Evolutionary conservation across 2,329 filamentous ascomycete genomes (phyloP).

Genomic region (Nemania sp.): DNA sequence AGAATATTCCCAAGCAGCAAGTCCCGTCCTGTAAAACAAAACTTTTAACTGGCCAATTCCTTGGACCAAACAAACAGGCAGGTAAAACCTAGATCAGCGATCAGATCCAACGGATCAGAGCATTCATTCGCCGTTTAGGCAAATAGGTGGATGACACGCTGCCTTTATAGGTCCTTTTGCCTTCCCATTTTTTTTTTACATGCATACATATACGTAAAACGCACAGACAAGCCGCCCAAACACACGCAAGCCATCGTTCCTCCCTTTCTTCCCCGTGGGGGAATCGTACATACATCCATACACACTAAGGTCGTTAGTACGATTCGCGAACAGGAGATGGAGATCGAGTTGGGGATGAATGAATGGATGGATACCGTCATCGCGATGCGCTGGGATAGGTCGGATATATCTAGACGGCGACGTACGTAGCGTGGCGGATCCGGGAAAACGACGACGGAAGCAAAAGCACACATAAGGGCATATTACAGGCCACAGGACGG

Average conservation of each 20-base stretch:
- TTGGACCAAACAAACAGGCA: not conserved
- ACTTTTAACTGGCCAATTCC: not conserved
- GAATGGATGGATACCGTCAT: too few species aligned
- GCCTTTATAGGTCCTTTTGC: not conserved
- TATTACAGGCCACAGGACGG: not conserved
- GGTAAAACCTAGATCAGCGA: not conserved
- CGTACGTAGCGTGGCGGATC: not conserved
- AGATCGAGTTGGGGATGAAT: not conserved
- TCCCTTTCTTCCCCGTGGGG: not conserved
- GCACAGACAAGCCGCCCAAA: not conserved
- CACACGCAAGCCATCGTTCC: not conserved
- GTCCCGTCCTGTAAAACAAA: not conserved
- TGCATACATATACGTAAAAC: not conserved
- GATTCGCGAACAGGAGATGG: not conserved
- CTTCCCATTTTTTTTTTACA: not conserved
- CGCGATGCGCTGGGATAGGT: conserved; percentile 1
- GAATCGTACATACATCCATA: not conserved
- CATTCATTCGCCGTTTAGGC: conserved; percentile 33
- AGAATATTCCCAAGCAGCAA: too few species aligned
- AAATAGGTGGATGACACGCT: conserved; percentile 32
- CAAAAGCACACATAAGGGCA: not conserved
- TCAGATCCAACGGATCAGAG: conserved; percentile 19
- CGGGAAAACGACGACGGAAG: not conserved
- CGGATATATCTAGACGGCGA: not conserved
- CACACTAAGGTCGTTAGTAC: too few species aligned